A percentile compares a stretch with the other conserved stretches of the same genome.
Evolutionary conservation across 2,329 filamentous ascomycete genomes (phyloP).

Genomic region (Drechslera avenae): DNA sequence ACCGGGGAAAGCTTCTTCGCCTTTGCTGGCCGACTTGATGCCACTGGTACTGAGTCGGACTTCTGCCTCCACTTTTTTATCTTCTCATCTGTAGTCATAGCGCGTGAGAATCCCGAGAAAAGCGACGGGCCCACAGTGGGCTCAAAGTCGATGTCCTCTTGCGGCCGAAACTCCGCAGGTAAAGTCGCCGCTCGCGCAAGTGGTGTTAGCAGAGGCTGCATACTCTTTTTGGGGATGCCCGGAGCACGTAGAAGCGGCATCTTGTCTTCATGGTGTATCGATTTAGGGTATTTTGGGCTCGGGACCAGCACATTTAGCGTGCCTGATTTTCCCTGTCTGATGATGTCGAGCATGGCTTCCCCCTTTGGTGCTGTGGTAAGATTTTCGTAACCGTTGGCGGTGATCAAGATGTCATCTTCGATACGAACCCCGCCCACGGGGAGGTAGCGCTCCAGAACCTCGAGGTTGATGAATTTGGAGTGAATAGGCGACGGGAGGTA

Average conservation of each 20-base stretch:
- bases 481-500: constrained; percentile 75
- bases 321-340: constrained; percentile 37
- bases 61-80: constrained; percentile 25
- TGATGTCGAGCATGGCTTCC: constrained; percentile 65
- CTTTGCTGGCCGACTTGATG: neutral
- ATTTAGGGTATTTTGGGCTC: neutral
- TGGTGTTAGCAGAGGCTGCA: constrained; percentile 19
- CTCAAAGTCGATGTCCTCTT: constrained; percentile 24
- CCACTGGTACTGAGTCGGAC: neutral
- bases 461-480: constrained; percentile 74
- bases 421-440: constrained; percentile 77
- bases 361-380: constrained; percentile 74
- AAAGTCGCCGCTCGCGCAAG: constrained; percentile 30
- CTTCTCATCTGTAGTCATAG: constrained; percentile 34
- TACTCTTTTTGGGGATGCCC: constrained; percentile 25
- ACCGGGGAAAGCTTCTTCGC: constrained; percentile 11
- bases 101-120: constrained; percentile 27
- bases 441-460: constrained; percentile 79
- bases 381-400: constrained; percentile 70
- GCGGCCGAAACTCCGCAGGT: constrained; percentile 14
- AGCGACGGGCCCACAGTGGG: constrained; percentile 26
- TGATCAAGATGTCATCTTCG: constrained; percentile 76
- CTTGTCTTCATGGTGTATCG: constrained; percentile 5
- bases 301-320: neutral
- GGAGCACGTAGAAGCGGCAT: constrained; percentile 31